Percentiles rank a stretch among this genome's conserved stretches.
Evolutionary conservation across 441 rosid species (phyloP).

Genomic region (Melastoma candidum): DNA sequence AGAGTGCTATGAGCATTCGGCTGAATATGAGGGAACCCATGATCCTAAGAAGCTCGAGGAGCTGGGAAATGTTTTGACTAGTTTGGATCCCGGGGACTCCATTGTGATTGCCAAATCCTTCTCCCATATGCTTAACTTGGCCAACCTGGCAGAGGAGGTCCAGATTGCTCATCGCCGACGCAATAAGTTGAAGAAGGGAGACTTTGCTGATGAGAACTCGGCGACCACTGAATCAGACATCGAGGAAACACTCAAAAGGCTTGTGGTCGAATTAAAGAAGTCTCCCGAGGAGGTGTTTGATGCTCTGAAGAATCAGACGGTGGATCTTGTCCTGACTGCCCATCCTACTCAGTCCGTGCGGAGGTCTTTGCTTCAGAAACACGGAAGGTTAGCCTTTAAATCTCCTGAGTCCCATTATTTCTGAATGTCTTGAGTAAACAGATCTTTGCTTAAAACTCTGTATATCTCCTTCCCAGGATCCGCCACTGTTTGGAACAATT

Average conservation of each 20-base stretch:
- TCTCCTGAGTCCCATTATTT: too few relatives aligned
- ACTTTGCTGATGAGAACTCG: constrained; percentile 70
- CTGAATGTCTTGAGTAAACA: too few relatives aligned
- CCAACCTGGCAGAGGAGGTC: constrained; percentile 24
- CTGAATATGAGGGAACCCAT: constrained; percentile 78
- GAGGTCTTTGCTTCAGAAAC: constrained; percentile 91
- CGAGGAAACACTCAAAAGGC: constrained; percentile 38
- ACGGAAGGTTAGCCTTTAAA: constrained; percentile 49
- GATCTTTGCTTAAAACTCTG: too few relatives aligned
- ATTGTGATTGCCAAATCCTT: constrained; percentile 79
- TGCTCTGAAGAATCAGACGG: constrained; percentile 93
- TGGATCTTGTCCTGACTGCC: constrained; percentile 95
- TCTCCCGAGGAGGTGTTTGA: constrained; percentile 86
- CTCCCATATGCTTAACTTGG: constrained; percentile 86
- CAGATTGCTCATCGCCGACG: constrained; percentile 81
- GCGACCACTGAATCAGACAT: constrained; percentile 71
- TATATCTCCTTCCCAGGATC: constrained; percentile 32
- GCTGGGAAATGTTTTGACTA: constrained; percentile 67
- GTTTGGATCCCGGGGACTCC: constrained; percentile 93
- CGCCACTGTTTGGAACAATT: constrained; percentile 70
- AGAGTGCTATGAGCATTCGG: constrained; percentile 85
- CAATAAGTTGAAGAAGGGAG: constrained; percentile 77
- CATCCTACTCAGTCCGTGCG: constrained; percentile 96
- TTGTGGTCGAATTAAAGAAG: constrained; percentile 63
- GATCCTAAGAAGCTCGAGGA: constrained; percentile 77